Base-by-base conservation (phyloP, 371 early-diverging fungal genomes). In the Parasitella parasitica region DNA sequence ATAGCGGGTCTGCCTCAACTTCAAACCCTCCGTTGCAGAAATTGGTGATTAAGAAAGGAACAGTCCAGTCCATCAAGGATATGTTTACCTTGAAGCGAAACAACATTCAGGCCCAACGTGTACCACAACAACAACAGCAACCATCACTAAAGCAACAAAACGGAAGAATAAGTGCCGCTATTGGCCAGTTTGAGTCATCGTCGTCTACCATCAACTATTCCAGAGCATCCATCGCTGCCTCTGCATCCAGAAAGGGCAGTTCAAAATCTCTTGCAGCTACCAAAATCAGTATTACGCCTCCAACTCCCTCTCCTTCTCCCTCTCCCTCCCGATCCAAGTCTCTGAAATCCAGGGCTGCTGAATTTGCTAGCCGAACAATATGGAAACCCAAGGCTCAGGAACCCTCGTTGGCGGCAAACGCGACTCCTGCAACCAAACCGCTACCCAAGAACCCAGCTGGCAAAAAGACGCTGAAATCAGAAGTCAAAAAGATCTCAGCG, bases 1-100 rank as follows among this genome's bases (percentile, higher is more conserved):
- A 57, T 41, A 32, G 51, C 22, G 34, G 63, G 13, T 52, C 58
- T 38, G 36, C 30, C 43, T 30, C 30, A 13, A 54, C 30, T 18
- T 36, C 35, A 13, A 9, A 28, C 7, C n/a, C 55, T 9, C 32
- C 54, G 27, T 43, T 61, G 15, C 51, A 52, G n/a, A 51, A 56
- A 16, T 56, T 73, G 6, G 75, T 70, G 30, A 71, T 74, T 26
- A 72, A 72, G 54, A 59, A 63, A 27, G 79, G 79, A 13, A 79
- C 76, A 0, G 76, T 79, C 0, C 69, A 67, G 27, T 67, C 74
- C 2, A 55, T 79, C 39, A 69, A 72, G 22, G 70, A 71, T 37
- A 51, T 79, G 20, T 79, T 79, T 39, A 24, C 58, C 27, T 63
- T 57, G 36, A 70, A 51, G 54, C 43, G 54, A 52, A 26, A 13